These are phyloP conservation scores for Oenanthe javanica DNA, from an alignment of 140 eudicot species.

Conservation along the genomic window DNA sequence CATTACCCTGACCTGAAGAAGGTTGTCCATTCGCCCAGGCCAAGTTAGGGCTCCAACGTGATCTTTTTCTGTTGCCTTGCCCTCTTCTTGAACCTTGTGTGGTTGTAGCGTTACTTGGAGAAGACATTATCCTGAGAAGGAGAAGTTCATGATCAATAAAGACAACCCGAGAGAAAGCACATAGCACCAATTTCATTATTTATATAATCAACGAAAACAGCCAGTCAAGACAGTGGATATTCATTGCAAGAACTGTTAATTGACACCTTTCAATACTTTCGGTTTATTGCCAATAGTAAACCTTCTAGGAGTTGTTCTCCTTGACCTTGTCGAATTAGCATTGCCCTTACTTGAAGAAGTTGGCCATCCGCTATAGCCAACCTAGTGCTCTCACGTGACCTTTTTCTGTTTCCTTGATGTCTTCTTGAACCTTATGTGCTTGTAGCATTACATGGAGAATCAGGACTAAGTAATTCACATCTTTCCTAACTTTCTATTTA, in stretches of 20 bases:
- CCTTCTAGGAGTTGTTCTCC: conserved; percentile 1
- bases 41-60: not conserved
- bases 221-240: too few species aligned
- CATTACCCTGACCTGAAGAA: not conserved
- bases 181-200: too few species aligned
- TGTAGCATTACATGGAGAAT: not conserved
- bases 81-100: not conserved
- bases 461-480: not conserved
- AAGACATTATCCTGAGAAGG: too few species aligned
- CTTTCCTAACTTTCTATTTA: not conserved
- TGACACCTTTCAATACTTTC: too few species aligned
- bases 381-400: not conserved
- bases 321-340: not conserved
- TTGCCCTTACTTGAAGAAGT: not conserved
- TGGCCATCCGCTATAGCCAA: not conserved
- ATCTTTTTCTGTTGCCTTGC: not conserved
- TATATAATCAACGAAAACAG: too few species aligned
- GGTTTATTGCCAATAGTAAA: too few species aligned
- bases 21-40: not conserved
- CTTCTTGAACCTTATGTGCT: not conserved
- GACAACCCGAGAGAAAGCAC: too few species aligned
- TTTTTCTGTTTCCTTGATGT: not conserved
- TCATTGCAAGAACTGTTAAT: too few species aligned
- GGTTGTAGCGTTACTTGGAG: not conserved
- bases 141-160: too few species aligned